These are phyloP conservation scores for Dendrostoma leiphaemia DNA, from an alignment of 2,329 filamentous ascomycete species.

Conservation along the genomic window DNA sequence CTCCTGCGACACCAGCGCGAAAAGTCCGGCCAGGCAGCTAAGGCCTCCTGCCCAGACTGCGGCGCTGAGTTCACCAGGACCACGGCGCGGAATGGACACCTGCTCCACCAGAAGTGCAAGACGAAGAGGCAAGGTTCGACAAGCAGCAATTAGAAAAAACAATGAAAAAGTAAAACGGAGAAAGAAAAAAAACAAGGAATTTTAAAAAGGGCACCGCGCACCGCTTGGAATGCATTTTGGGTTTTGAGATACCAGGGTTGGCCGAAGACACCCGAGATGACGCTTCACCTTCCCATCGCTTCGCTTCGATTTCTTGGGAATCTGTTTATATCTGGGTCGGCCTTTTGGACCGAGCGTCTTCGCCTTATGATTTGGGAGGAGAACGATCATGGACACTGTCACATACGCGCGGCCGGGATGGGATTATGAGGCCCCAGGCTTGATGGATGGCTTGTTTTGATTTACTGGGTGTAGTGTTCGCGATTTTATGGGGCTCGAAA, in stretches of 20 bases:
- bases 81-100: slow-evolving; percentile 81
- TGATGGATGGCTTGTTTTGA: not conserved
- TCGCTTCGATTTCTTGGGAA: slow-evolving; percentile 1
- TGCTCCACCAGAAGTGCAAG: slow-evolving; percentile 89
- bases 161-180: not conserved
- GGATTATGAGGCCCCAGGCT: no score
- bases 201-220: not conserved
- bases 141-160: slow-evolving; percentile 23
- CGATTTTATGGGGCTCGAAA: not conserved
- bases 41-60: slow-evolving; percentile 86
- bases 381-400: not conserved
- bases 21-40: slow-evolving; percentile 86
- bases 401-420: no score
- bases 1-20: slow-evolving; percentile 88
- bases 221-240: slow-evolving; percentile 9
- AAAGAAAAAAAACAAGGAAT: not conserved
- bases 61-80: slow-evolving; percentile 92
- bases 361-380: not conserved
- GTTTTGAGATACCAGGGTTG: slow-evolving; percentile 17
- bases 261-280: slow-evolving; percentile 3
- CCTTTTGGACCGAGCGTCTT: not conserved
- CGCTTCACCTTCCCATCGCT: slow-evolving; percentile 13
- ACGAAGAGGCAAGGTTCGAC: slow-evolving; percentile 49
- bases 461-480: not conserved
- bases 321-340: not conserved